Conservation (phyloP, 768 basidiomycete genomes). For the Rhodotorula toruloides region DNA sequence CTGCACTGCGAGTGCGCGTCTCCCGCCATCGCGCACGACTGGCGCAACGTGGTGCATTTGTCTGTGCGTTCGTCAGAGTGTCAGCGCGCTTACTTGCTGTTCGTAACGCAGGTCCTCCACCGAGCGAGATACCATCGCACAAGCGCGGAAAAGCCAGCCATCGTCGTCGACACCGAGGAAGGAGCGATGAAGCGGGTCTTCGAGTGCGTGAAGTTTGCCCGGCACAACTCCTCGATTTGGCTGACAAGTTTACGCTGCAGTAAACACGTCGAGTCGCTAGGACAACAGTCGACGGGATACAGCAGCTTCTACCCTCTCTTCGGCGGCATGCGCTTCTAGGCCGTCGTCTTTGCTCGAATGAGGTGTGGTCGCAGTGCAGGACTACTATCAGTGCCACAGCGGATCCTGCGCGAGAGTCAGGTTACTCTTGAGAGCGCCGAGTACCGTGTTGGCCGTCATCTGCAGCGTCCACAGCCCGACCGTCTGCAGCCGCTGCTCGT, state of each 20-base stretch:
- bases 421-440: constrained; percentile 47
- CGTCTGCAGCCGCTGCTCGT: constrained; percentile 79
- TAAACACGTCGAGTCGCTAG: not conserved
- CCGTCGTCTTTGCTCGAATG: too few species aligned
- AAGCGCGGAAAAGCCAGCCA: not conserved
- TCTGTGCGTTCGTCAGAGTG: too few species aligned
- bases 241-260: not conserved
- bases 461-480: constrained; percentile 94
- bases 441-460: constrained; percentile 80
- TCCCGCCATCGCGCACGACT: too few species aligned
- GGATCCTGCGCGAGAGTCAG: constrained; percentile 19
- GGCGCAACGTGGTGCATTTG: too few species aligned
- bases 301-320: too few species aligned
- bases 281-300: too few species aligned
- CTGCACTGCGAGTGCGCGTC: too few species aligned
- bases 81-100: too few species aligned
- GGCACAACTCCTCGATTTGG: not conserved
- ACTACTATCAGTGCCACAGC: too few species aligned
- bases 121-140: not conserved
- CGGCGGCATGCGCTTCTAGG: too few species aligned
- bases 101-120: not conserved
- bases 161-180: not conserved
- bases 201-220: not conserved
- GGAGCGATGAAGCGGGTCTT: not conserved
- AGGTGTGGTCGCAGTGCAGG: too few species aligned